Base-by-base conservation (phyloP, 2,329 filamentous ascomycete genomes). In the Ophiocordyceps camponoti-rufipedis region DNA sequence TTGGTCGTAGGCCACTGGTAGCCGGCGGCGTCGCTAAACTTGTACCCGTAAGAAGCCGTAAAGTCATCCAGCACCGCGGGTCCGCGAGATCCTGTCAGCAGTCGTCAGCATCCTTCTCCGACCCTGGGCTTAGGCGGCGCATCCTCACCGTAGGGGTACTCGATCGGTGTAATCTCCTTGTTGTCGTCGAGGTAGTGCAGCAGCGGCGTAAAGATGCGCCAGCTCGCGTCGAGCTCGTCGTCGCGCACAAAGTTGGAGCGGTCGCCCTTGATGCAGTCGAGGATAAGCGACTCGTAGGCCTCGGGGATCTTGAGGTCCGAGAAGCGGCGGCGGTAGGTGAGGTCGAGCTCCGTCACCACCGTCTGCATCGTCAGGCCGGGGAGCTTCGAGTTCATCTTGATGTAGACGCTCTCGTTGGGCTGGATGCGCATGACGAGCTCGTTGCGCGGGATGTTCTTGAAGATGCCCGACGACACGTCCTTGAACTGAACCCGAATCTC, bases 301-400 rank as follows among this genome's bases (percentile, higher is more conserved):
- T 98, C 91, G 47, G 91, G 91, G 53, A 98, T 98, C 78, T 98
- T 98, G 48, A 98, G 78, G 66, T 98, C 91, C 16, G 91, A 96
- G 79, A 98, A 98, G 55, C 93, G 84, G 65, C 91, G 82, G 62
- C 93, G 80, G 74, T 98, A 98, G 52, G 93, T 98, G 54, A 98
- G 78, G 61, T 98, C 91, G 49, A 98, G 83, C 71, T 98, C 91
- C 49, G 91, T 98, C 55, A 95, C 85, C 38, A 96, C 91, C 12
- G 91, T 98, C 74, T 98, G 91, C 88, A 96, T 98, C 72, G 87
- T 96, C 57, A 98, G 73, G 57, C 91, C 91, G 18, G 91, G 93
- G 48, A 98, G 74, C 75, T 98, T 98, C 29, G 89, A 96, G 81
- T 98, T 98, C 91, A 98, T 98, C 80, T 98, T 98, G 67, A 96